Evolutionary conservation across 345 rosid genomes (phyloP), one percentile per base, ranked within the genome.

Genomic region (Luvunga scandens): DNA sequence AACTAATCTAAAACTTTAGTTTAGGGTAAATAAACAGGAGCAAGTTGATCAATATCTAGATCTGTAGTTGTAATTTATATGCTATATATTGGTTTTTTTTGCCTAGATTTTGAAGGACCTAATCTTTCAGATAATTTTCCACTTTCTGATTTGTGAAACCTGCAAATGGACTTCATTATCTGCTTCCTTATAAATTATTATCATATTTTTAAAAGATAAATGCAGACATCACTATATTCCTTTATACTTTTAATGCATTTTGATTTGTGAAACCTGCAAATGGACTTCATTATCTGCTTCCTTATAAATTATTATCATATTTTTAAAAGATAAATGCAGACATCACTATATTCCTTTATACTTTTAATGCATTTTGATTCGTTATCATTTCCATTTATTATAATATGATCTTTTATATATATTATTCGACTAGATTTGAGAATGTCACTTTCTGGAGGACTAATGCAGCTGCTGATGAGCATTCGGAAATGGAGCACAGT

Each of bases 401-500:
- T 66, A 79, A 71, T 55, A 36, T 42, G 72, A 39, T 65, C 31
- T 36, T 22, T 34, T 64, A 8, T 36, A 48, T 22, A 1, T 65
- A 21, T 57, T 36, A 72, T 62, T 77, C 24, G 33, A 57, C 74
- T 84, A 95, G 98, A 83, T 91, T 96, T 81, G 90, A 90, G 83
- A 90, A 91, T 75, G 84, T 96, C 82, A 88, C 94, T 70, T 89
- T 96, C 84, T 81, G 84, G 94, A 90, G 98, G 86, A 86, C 88
- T 19, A 79, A 83, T 78, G 88, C 60, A 34, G 86, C 89, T 14
- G 88, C 90, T 36, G 84, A 81, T 10, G 81, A 84, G 78, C 88
- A 85, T 78, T 83, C 85, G 9, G 82, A 78, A 2, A 82, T 69
- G 77, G 88, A 87, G 59, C 90, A 80, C 38, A 83, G 78, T 61